Evolutionary conservation across 495 filamentous ascomycete genomes (phyloP), one percentile per base, ranked within the genome.

Genomic region (Daldinia childiae): DNA sequence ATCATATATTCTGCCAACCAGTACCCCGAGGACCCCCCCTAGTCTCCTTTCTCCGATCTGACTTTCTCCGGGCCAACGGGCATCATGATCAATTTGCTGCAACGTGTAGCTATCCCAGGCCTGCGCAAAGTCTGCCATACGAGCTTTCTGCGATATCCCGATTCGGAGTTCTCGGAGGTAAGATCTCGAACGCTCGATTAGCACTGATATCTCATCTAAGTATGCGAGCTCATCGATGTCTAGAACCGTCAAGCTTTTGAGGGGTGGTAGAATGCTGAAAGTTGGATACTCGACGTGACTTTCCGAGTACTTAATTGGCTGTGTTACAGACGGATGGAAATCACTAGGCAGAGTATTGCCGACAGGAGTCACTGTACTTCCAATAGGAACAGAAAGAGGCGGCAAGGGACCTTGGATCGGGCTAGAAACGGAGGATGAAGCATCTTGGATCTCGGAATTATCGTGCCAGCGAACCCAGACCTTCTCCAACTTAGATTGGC

Each of bases 391-490:
- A 65, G 79, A 62, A 63, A 76, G 51, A 8, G 67, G 60, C 27
- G 76, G 66, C 26, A 74, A 68, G 19, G 61, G 72, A 58, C 59
- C 74, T 17, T 73, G 77, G 56, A 58, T 77, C 56, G 74, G 77
- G 69, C 71, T 78, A 11, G 76, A 56, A 19, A 76, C 34, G 21
- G 72, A 73, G 14, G 72, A 59, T 5, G 55, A 75, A 39, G 61
- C 38, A 63, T 74, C 62, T 12, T 72, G 57, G 17, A 72, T 72
- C 6, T 84, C 83, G 7, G 84, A 85, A 74, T 94, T 97, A 74
- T 97, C 92, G 77, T 97, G 94, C 89, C 93, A 96, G 50, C 94
- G 87, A 30, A 98, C 87, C 91, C 93, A 96, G 27, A 98, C 84
- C 43, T 89, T 88, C 61, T 92, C 90, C 63, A 97, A 79, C 8